Conservation (phyloP, 208 protist species). For the Acanthamoeba lenticulata region DNA sequence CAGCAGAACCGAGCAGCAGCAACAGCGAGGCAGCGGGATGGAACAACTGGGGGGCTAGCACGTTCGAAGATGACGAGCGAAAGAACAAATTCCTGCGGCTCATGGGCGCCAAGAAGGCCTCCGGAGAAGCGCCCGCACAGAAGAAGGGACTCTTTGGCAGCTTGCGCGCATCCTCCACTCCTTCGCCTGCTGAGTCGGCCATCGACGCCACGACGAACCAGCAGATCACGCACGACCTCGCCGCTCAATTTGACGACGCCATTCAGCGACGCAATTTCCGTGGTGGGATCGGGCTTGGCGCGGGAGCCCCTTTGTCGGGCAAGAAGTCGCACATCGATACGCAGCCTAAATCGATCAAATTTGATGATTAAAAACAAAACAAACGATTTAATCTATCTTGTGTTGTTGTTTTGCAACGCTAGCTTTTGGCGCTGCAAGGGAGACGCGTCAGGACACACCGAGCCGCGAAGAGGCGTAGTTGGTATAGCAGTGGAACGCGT, state of each 20-base stretch:
- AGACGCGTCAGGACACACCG: background rate
- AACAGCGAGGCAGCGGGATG: background rate
- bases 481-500: background rate
- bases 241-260: background rate
- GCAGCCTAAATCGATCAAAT: background rate
- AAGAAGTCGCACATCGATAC: slow-evolving; percentile 9
- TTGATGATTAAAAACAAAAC: background rate
- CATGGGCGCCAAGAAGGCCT: slow-evolving; percentile 17
- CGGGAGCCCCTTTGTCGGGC: too few relatives aligned
- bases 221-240: background rate
- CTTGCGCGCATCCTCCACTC: background rate
- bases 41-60: background rate
- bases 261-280: background rate
- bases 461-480: background rate
- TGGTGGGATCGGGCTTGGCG: background rate
- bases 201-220: background rate
- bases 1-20: too few relatives aligned
- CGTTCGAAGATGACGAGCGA: background rate
- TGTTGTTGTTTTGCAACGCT: too few relatives aligned
- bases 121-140: background rate
- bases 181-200: background rate
- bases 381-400: background rate
- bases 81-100: slow-evolving; percentile 33
- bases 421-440: background rate
- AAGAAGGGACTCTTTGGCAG: slow-evolving; percentile 47